Base-by-base conservation (phyloP, 768 basidiomycete genomes). In the Russula abietina region DNA sequence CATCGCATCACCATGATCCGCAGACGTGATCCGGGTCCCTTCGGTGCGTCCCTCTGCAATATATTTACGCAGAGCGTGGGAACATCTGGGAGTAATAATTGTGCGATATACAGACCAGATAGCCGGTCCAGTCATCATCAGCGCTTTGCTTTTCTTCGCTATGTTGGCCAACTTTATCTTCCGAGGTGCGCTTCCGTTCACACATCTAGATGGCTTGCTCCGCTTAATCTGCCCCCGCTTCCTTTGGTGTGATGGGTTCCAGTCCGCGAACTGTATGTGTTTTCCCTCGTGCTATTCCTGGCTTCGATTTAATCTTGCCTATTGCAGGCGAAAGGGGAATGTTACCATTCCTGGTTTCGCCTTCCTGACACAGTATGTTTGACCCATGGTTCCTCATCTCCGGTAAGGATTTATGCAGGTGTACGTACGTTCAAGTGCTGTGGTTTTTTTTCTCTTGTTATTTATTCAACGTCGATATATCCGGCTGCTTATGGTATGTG, bases 1-100 rank as follows among this genome's bases (percentile, higher is more conserved):
- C 81, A 86, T 63, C 84, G 97, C 50, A 84, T 98, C 58, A 88
- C 88, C 52, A 87, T 93, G 85, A 98, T 99, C 65, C 87, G 89
- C 14, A 83, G 87, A 65, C 80, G 95, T 52, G 90, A 93, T 74
- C 88, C 93, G 30, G 89, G 91, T 0, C 85, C 89, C 69, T 97
- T 97, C 67, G 94, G 94, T 97, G 59, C 50, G 68, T 65, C 17
- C 32, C 19, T 43, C 6, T 43, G 22, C 16, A 7, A 9, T 53
- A 14, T 46, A 3, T 26, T 26, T 16, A 7, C 26, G 36, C 30
- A 7, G 50, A 36, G 32, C 12, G 43, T 46, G 50, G 48, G 50
- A 46, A 22, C 16, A 7, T 33, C 50, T 45, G 24, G 36, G 43
- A 33, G 14, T 22, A 24, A 39, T 62, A 22, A 14, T 54, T 28